These are phyloP conservation scores for Neofusicoccum kwambonambiense DNA, from an alignment of 2,329 filamentous ascomycete species.

Conservation along the genomic window DNA sequence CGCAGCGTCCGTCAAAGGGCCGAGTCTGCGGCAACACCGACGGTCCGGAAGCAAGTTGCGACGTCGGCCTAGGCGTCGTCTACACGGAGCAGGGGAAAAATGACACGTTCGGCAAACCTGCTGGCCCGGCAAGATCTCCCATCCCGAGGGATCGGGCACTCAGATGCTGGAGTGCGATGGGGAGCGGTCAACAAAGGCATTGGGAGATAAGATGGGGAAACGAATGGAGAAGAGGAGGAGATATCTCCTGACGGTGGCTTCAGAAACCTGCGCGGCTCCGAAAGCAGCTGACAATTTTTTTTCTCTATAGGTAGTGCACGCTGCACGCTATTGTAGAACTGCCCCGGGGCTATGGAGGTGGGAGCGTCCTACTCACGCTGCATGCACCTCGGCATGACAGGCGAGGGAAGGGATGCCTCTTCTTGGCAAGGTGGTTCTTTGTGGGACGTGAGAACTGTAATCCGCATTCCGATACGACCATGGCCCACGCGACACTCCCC, in stretches of 20 bases:
- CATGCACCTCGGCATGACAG: slow-evolving; percentile 9
- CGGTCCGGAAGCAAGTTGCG: no score
- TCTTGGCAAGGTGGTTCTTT: slow-evolving; percentile 14
- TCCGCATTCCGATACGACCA: slow-evolving; percentile 11
- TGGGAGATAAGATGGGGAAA: background rate
- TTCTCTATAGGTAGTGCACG: background rate
- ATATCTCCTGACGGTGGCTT: slow-evolving; percentile 4
- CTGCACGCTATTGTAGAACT: background rate
- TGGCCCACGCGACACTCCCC: slow-evolving; percentile 4
- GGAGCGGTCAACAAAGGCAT: background rate
- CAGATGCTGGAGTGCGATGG: background rate
- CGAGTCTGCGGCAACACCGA: no score
- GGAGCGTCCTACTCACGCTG: slow-evolving; percentile 3
- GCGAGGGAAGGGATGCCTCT: slow-evolving; percentile 13
- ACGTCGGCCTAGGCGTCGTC: no score
- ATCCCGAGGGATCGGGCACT: background rate
- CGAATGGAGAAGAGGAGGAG: background rate
- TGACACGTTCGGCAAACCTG: background rate
- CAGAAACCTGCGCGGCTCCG: slow-evolving; percentile 8
- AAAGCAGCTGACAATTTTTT: slow-evolving; percentile 10
- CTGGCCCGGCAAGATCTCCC: background rate
- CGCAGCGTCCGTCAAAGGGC: no score
- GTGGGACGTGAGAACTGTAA: slow-evolving; percentile 13
- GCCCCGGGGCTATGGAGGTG: slow-evolving; percentile 1
- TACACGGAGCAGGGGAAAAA: no score